These are phyloP conservation scores for Xerocomellus intermedius DNA, from an alignment of 768 basidiomycete species.

Conservation along the genomic window DNA sequence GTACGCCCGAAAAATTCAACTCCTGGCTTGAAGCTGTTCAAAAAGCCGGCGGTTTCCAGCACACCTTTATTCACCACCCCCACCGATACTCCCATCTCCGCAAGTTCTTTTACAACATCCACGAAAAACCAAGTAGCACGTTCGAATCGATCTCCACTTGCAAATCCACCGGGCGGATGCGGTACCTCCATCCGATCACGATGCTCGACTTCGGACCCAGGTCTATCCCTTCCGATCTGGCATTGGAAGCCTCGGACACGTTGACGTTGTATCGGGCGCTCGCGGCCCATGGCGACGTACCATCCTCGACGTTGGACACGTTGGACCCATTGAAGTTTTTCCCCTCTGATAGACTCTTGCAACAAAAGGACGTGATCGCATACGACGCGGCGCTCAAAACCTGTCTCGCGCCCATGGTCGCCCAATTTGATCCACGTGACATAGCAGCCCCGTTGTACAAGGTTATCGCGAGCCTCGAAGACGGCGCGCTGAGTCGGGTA, in stretches of 20 bases:
- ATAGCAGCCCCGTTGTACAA: constrained; percentile 32
- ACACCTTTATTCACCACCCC: constrained; percentile 59
- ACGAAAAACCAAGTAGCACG: constrained; percentile 10
- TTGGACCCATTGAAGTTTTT: constrained; percentile 51
- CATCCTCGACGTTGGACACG: constrained; percentile 13
- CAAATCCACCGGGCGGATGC: constrained; percentile 38
- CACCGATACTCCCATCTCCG: constrained; percentile 74
- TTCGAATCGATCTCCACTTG: constrained; percentile 40
- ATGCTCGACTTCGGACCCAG: constrained; percentile 53
- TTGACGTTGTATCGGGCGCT: constrained; percentile 52
- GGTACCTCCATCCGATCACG: constrained; percentile 64
- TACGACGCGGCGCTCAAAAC: constrained; percentile 58
- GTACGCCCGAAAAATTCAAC: constrained; percentile 62
- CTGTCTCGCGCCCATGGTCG: constrained; percentile 38
- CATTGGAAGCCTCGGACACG: constrained; percentile 60
- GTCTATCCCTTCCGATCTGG: constrained; percentile 57
- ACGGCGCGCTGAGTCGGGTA: constrained; percentile 31
- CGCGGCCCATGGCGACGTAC: constrained; percentile 23
- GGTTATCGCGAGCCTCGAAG: constrained; percentile 43
- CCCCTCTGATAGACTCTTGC: constrained; percentile 37
- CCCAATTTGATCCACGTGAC: constrained; percentile 36
- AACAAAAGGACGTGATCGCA: constrained; percentile 57
- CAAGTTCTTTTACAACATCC: constrained; percentile 56
- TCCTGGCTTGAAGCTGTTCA: constrained; percentile 65
- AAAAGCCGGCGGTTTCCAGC: constrained; percentile 52